Evolutionary conservation across 805 yeast species (phyloP), one percentile per base, ranked within the genome.

Genomic region (Kuraishia cidri): DNA sequence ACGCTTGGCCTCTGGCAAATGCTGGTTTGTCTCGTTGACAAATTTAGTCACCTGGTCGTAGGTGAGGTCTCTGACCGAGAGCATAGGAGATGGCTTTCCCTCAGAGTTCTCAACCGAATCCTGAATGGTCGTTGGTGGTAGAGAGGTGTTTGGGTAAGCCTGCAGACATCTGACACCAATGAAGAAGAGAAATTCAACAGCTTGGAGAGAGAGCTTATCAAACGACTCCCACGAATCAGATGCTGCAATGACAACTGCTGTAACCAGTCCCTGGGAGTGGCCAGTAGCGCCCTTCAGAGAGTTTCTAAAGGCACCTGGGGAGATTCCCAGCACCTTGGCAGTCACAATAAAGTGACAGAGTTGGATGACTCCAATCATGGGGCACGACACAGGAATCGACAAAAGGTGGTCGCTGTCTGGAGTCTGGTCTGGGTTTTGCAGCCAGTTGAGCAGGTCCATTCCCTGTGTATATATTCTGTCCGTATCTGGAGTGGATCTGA

Each of bases 51-150:
- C 92, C 62, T 85, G 88, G 27, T 73, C 78, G 45, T 69, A 64
- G 14, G 94, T 72, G 52, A 92, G 71, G 57, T 88, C 96, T 58
- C 96, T 79, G 40, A 92, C 73, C 8, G 97, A 82, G 56, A 92
- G 74, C 99, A 92, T 92, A 45, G 98, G 98, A 44, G 94, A 81
- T 41, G 98, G 98, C 47, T 74, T 69, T 47, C 99, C 98, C 66
- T 92, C 99, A 48, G 90, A 90, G 54, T 86, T 79, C 50, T 85
- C 94, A 54, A 81, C 75, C 17, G 95, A 81, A 60, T 92, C 98
- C 56, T 85, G 85, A 46, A 88, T 74, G 58, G 84, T 83, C 15
- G 94, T 73, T 37, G 98, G 98, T 26, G 98, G 87, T 54, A 92
- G 70, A 25, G 95, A 82, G 30, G 97, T 92, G 50, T 83, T 77